phyloP scores from a whole-genome alignment of 179 eudicot genomes.

The Actinidia chinensis region DNA sequence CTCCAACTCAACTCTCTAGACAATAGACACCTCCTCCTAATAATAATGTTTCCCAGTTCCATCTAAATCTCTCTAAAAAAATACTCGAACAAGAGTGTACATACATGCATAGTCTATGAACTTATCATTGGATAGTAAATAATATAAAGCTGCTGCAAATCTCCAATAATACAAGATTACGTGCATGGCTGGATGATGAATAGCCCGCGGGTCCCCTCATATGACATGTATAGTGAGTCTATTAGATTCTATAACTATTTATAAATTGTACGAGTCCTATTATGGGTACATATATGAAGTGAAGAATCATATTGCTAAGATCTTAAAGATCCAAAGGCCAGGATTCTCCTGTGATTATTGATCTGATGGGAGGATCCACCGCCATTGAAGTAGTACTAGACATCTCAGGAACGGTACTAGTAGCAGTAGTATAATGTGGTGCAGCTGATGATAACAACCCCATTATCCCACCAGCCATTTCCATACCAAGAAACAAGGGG shows the following conservation, averaged over 20 bases:
- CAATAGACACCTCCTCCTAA: too few relatives aligned
- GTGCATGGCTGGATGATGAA: constrained; percentile 6
- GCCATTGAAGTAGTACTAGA: constrained; percentile 20
- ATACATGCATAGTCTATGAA: too few relatives aligned
- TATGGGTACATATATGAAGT: not conserved
- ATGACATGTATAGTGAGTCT: not conserved
- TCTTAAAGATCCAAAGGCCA: constrained; percentile 31
- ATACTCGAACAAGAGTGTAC: too few relatives aligned
- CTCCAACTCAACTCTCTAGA: too few relatives aligned
- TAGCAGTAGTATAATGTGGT: constrained; percentile 11
- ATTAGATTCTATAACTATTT: too few relatives aligned
- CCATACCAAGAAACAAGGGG: constrained; percentile 19
- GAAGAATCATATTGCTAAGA: not conserved
- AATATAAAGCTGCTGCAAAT: not conserved
- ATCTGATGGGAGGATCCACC: constrained; percentile 11
- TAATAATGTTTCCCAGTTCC: too few relatives aligned
- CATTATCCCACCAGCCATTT: constrained; percentile 4
- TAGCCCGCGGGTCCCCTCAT: not conserved
- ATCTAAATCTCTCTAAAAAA: too few relatives aligned
- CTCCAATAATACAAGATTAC: constrained; percentile 8
- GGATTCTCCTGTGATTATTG: constrained; percentile 27
- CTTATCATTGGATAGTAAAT: too few relatives aligned
- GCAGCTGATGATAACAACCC: constrained; percentile 16
- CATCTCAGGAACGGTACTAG: constrained; percentile 26
- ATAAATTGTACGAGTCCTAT: not conserved